Percentiles rank a stretch among this genome's conserved stretches.
phyloP scores from a whole-genome alignment of 163 green algal species.

The Trebouxia gelatinosa region DNA sequence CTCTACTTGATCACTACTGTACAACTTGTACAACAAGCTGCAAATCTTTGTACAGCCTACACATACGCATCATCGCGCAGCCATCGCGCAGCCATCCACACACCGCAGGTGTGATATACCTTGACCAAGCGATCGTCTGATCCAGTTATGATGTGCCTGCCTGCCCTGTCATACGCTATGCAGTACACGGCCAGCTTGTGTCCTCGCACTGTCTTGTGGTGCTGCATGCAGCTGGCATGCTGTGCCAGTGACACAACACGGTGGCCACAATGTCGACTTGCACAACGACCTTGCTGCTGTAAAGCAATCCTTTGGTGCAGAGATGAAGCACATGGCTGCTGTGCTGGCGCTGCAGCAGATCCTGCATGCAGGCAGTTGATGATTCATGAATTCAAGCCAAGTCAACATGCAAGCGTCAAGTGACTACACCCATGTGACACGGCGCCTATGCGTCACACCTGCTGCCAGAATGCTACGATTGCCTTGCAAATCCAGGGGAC shows the following conservation, averaged over 20 bases:
- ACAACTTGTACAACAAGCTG: too few relatives aligned
- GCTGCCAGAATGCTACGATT: background rate
- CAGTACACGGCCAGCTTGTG: slow-evolving; percentile 78
- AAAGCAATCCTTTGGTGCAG: background rate
- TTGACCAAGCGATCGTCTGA: slow-evolving; percentile 83
- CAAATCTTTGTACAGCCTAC: too few relatives aligned
- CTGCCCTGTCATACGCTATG: slow-evolving; percentile 60
- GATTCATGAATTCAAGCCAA: background rate
- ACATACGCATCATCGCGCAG: too few relatives aligned
- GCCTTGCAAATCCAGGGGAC: background rate
- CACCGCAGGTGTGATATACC: slow-evolving; percentile 38
- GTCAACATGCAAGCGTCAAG: background rate
- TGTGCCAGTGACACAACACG: background rate
- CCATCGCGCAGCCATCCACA: too few relatives aligned
- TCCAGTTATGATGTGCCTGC: slow-evolving; percentile 68
- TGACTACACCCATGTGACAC: background rate
- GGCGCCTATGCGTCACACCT: background rate
- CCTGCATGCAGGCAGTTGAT: too few relatives aligned
- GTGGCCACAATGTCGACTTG: background rate
- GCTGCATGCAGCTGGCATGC: slow-evolving; percentile 22
- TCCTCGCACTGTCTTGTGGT: slow-evolving; percentile 63
- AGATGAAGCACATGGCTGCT: background rate
- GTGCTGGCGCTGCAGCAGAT: too few relatives aligned
- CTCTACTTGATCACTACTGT: too few relatives aligned
- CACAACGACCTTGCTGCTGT: background rate